Evolutionary conservation across 306 rosid species (phyloP), one percentile per base, ranked within the genome.

Genomic region (Glycine latifolia): DNA sequence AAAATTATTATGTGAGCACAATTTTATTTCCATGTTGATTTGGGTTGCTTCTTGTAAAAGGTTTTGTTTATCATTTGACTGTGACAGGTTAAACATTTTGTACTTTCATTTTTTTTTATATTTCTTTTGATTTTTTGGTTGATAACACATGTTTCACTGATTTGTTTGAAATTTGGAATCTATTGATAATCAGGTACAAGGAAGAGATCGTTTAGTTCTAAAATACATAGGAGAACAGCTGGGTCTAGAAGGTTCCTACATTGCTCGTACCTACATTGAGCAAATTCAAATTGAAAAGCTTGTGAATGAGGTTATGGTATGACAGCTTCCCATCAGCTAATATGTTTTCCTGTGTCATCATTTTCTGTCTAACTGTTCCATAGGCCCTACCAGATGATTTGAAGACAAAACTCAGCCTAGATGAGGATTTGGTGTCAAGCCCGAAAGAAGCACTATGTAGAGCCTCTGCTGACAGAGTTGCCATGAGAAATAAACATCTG

Each of bases 301-400:
- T 76, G 97, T 93, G 62, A 87, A 89, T 84, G 99, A 96, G 81
- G 98, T 96, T 89, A 92, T 93, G 99, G 99, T 96, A 91, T 83
- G 97, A 58, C 71, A 78, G 41, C 77, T 83, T 11, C 67, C 59
- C 83, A 48, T 9, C 52, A 63, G 49, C 55, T 58, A 59, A 78
- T 71, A 75, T 65, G 67, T 47, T 67, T 52, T 76, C 52, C n/a
- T 61, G 3, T 48, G 7, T 81, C 81, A 35, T 13, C 71, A 60
- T 66, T 82, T 66, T 71, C 71, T 31, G 50, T 81, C 82, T 76
- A 59, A 85, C 85, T 73, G 49, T 89, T 83, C 84, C 76, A 81
- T 88, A 96, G 99, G 97, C 99, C 82, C 87, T 96, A 82, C 99
- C 99, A 78, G 99, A 96, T 37, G 99, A 96, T 92, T 91, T 96